Evolutionary conservation across 257 asterid genomes (phyloP).

Genomic region (Echium plantagineum): DNA sequence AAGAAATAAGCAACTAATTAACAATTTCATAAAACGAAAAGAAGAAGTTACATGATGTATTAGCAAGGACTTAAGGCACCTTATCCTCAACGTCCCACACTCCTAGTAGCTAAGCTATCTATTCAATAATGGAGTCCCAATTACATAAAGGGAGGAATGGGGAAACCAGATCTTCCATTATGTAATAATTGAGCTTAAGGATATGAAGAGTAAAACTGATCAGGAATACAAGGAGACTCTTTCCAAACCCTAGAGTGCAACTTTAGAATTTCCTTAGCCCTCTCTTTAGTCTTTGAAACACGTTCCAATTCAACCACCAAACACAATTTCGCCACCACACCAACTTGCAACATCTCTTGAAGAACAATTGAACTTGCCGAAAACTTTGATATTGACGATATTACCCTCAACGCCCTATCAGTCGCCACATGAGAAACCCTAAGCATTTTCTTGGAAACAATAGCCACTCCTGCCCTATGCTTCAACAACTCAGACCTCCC

Average conservation of each 20-base stretch:
- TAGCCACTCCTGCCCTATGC: conserved; percentile 73
- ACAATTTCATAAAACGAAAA: no score
- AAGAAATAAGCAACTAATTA: no score
- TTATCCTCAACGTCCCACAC: background rate
- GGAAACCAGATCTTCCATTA: no score
- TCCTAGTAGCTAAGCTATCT: background rate
- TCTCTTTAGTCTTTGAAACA: conserved; percentile 51
- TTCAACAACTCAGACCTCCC: conserved; percentile 61
- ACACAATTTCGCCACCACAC: conserved; percentile 60
- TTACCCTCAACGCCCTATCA: conserved; percentile 55
- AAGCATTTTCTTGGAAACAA: conserved; percentile 67
- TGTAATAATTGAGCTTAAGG: no score
- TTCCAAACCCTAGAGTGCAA: conserved; percentile 58
- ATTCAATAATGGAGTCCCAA: no score
- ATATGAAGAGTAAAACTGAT: conserved; percentile 27
- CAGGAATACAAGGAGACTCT: conserved; percentile 46
- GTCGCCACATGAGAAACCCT: conserved; percentile 66
- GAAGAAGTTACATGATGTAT: no score
- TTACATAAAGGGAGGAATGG: no score
- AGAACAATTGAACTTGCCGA: conserved; percentile 37
- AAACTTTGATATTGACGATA: conserved; percentile 42
- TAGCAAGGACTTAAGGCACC: background rate
- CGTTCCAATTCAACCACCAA: conserved; percentile 54
- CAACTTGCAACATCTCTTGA: conserved; percentile 63
- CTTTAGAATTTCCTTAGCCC: conserved; percentile 54